Base-by-base conservation (phyloP, 2,329 filamentous ascomycete species). In the Stenocarpella maydis region DNA sequence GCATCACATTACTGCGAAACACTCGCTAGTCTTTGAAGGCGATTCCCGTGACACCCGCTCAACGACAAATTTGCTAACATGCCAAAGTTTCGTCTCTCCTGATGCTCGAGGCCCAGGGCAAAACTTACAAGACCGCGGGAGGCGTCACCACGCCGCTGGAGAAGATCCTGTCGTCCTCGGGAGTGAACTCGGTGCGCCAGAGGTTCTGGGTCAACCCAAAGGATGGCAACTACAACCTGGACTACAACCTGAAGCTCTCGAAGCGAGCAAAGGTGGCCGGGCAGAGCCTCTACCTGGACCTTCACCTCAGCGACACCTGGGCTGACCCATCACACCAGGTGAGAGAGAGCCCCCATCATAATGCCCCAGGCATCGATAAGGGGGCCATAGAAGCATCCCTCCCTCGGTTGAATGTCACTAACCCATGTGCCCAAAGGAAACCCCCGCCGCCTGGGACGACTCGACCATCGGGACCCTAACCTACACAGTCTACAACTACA, bases 231-330 rank as follows among this genome's bases (percentile, higher is more conserved):
- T 93, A 93, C 78, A 87, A 91, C 77, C 82, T 93, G 49, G 87
- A 87, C 69, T 93, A 93, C 79, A 93, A 92, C 76, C 76, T 94
- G 72, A 80, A 86, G 65, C 83, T 93, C 19, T 91, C 89, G 2
- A 85, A 86, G 76, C 84, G 91, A 58, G 89, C 90, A 4, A 84
- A 88, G 72, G 86, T 86, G 2, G 88, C 85, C 1, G 90, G 90
- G 0, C 77, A 93, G 67, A 82, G 81, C 4, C 82, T 92, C 45
- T 87, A 86, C 73, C 79, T 92, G 21, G 88, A 91, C 72, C 80
- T 93, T 69, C 89, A 92, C 77, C 88, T 88, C 73, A 89, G 86
- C 76, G 90, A 92, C 78, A 91, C 87, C 1, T 93, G 90, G 91
- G 91, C 91, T 0, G 90, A 92, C 74, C 90, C 91, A 0, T 80